These are phyloP conservation scores for Monosporascus sp. DNA, from an alignment of 2,329 filamentous ascomycete species.

Conservation along the genomic window DNA sequence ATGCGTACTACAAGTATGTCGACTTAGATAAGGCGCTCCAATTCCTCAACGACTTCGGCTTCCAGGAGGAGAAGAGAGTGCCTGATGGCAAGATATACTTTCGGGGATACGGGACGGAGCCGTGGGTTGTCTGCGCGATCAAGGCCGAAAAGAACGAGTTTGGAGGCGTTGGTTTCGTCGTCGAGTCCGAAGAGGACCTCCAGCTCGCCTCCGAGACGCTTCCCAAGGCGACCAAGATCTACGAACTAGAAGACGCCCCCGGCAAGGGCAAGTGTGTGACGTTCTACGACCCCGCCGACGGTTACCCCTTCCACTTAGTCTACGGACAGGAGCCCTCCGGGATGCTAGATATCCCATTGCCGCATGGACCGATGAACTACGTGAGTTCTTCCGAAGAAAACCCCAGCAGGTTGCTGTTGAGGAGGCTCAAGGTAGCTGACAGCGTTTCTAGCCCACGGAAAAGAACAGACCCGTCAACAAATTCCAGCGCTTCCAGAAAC, in stretches of 20 bases:
- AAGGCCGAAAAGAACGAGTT: slow-evolving; percentile 45
- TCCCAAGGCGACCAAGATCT: slow-evolving; percentile 41
- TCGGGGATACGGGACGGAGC: slow-evolving; percentile 56
- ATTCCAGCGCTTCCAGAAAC: slow-evolving; percentile 48
- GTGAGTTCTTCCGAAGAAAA: slow-evolving; percentile 15
- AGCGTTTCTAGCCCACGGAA: slow-evolving; percentile 32
- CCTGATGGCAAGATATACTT: slow-evolving; percentile 47
- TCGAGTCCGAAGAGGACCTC: slow-evolving; percentile 52
- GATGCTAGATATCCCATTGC: slow-evolving; percentile 32
- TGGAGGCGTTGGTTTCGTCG: slow-evolving; percentile 53
- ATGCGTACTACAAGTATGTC: slow-evolving; percentile 44
- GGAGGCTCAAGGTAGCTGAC: neutral
- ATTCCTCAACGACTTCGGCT: slow-evolving; percentile 47
- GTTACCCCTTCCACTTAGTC: slow-evolving; percentile 54
- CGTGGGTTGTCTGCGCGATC: slow-evolving; percentile 53
- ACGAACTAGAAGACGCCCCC: slow-evolving; percentile 44
- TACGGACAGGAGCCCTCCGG: slow-evolving; percentile 44
- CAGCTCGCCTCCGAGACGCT: slow-evolving; percentile 42
- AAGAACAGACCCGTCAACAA: slow-evolving; percentile 45
- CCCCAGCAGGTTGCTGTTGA: no score
- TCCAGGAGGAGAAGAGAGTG: slow-evolving; percentile 32
- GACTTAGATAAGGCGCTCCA: slow-evolving; percentile 35
- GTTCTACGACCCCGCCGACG: slow-evolving; percentile 49
- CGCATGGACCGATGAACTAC: slow-evolving; percentile 42
- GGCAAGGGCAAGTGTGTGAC: slow-evolving; percentile 50